These are phyloP conservation scores for Botryobasidium botryosum DNA, from an alignment of 768 basidiomycete species.

Conservation along the genomic window DNA sequence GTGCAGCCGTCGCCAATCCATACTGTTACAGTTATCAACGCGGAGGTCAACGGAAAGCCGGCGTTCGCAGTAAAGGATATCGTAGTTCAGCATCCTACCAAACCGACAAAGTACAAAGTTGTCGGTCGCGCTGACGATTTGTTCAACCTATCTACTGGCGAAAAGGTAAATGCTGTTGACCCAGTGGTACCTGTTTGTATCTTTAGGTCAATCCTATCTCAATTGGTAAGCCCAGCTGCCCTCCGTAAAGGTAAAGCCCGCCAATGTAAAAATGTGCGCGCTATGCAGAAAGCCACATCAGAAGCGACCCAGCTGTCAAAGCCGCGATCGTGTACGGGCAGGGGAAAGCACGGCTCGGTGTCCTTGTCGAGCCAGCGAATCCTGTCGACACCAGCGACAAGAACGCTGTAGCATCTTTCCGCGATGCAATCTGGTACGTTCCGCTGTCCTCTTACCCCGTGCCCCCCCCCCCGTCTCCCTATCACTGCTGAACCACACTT, in stretches of 20 bases:
- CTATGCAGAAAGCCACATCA: too few relatives aligned
- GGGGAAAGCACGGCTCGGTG: conserved; percentile 22
- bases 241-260: too few relatives aligned
- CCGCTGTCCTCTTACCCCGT: not conserved
- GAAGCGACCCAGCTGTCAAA: conserved; percentile 20
- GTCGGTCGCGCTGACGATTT: conserved; percentile 31
- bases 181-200: not conserved
- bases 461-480: too few relatives aligned
- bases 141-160: conserved; percentile 24
- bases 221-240: too few relatives aligned
- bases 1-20: too few relatives aligned
- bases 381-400: conserved; percentile 4
- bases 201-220: conserved; percentile 14
- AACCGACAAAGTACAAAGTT: conserved; percentile 22
- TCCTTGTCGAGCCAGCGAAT: conserved; percentile 24
- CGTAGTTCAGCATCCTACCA: conserved; percentile 23
- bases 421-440: conserved; percentile 8
- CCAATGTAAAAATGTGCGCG: too few relatives aligned
- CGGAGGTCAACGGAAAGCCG: conserved; percentile 13
- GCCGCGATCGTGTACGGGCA: conserved; percentile 26
- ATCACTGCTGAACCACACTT: too few relatives aligned
- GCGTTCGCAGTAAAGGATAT: conserved; percentile 16
- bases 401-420: conserved; percentile 1
- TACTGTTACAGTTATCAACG: conserved; percentile 3
- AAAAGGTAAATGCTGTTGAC: conserved; percentile 7